Conservation (phyloP, 1,284 basidiomycete genomes). For the Microbotryum saponariae region DNA sequence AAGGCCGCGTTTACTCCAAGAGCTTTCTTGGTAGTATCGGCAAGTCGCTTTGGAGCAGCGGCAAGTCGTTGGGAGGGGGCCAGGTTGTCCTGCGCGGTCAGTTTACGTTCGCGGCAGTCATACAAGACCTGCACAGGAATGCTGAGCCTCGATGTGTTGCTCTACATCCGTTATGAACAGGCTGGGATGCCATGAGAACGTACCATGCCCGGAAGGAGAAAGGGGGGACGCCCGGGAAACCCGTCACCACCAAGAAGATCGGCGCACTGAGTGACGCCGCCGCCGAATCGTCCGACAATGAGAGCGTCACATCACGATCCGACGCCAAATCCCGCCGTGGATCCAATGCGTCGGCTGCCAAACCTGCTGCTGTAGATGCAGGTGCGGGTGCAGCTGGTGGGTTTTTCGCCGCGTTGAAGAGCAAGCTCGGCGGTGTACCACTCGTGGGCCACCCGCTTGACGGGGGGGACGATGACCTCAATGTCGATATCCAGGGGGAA, state of each 20-base stretch:
- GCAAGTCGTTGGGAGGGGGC: constrained; percentile 16
- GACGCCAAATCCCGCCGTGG: not conserved
- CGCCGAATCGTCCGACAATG: too few species aligned
- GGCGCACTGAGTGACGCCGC: not conserved
- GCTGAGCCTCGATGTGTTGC: not conserved
- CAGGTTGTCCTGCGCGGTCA: constrained; percentile 25
- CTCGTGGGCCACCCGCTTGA: not conserved
- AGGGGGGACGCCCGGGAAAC: constrained; percentile 6
- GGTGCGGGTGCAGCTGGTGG: constrained; percentile 3
- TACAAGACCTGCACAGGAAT: too few species aligned
- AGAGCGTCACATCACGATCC: too few species aligned
- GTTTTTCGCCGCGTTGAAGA: constrained; percentile 15
- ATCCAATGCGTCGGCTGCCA: constrained; percentile 8
- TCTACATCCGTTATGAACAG: not conserved
- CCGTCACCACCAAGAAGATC: not conserved
- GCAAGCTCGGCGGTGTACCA: constrained; percentile 21
- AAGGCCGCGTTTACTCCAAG: constrained; percentile 34
- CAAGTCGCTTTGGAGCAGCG: constrained; percentile 18
- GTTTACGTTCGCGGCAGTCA: not conserved
- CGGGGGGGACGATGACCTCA: constrained; percentile 6
- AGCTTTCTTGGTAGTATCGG: constrained; percentile 18
- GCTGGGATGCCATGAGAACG: constrained; percentile 29
- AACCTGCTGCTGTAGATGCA: not conserved
- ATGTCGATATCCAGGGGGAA: constrained; percentile 4
- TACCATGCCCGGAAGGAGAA: constrained; percentile 17